Conservation (phyloP, 768 basidiomycete species). For the Tephrocybe sp. region DNA sequence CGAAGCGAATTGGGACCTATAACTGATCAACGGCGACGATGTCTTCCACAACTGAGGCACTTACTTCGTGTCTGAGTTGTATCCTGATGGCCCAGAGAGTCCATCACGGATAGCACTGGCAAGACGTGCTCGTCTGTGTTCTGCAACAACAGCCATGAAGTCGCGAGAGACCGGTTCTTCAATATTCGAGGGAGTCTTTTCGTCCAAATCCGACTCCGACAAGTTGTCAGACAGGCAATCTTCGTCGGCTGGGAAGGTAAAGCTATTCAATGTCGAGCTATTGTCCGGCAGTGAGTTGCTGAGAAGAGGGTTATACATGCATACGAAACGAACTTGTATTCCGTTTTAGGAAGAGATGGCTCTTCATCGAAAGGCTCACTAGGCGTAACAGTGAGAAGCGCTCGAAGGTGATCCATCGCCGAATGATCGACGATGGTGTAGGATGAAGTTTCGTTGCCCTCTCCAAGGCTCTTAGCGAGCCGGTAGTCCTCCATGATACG, state of each 20-base stretch:
- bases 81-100: conserved; percentile 13
- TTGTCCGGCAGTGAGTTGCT: neutral
- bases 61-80: neutral
- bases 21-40: no score
- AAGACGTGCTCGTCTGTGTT: conserved; percentile 5
- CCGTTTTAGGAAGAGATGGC: neutral
- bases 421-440: conserved; percentile 33
- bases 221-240: neutral
- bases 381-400: conserved; percentile 38
- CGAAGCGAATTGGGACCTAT: no score
- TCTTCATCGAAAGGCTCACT: neutral
- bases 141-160: neutral
- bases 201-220: neutral
- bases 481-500: conserved; percentile 33
- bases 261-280: neutral
- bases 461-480: conserved; percentile 43
- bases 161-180: neutral
- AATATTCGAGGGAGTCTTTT: neutral
- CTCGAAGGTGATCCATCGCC: conserved; percentile 40
- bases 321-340: neutral
- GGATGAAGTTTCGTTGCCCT: conserved; percentile 34
- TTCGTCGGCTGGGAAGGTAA: neutral
- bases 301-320: no score
- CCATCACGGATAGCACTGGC: conserved; percentile 6
- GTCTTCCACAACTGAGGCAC: neutral